Evolutionary conservation across 179 eudicot genomes (phyloP), one percentile per base, ranked within the genome.

Genomic region (Pouteria campechiana): DNA sequence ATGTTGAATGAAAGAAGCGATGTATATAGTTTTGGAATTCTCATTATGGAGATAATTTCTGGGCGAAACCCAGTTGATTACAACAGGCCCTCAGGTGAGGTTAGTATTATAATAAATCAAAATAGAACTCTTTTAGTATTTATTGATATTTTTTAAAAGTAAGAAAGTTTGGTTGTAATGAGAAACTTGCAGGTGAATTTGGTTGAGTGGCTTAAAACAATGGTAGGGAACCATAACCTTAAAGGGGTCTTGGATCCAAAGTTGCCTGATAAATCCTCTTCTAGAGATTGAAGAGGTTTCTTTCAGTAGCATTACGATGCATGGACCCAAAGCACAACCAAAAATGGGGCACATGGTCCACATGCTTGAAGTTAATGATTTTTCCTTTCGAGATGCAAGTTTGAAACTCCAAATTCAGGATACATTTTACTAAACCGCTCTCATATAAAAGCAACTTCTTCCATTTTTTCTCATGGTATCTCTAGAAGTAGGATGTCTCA

Each of bases 1-100:
- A 79, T 75, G 83, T 52, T 79, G 68, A 79, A 76, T 12, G 87
- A 75, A 47, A 75, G 71, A 68, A 79, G 87, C 44, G 87, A 79
- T 18, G 72, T 75, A 4, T 79, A 65, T 55, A 67, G 87, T 32
- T 75, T 79, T 31, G 87, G 87, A 36, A 75, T 79, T 46, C 74
- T 79, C 25, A 63, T 79, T 48, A 79, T 79, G 87, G 87, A 79
- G 65, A 41, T 79, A 36, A 66, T 79, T 31, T 65, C 87, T 7
- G 87, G 87, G 43, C 65, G 87, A 57, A 72, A 54, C 32, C 82
- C 87, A 18, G 87, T 75, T 44, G 87, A 79, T 37, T 79, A 75
- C 46, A 72, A 69, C 25, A 70, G 79, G 32, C 76, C 79, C 27
- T 63, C 74, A 17, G 87, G 79, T 21, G 83, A 79, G 87, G 87